Evolutionary conservation across 768 basidiomycete genomes (phyloP).

Genomic region (Gelatoporia subvermispora): DNA sequence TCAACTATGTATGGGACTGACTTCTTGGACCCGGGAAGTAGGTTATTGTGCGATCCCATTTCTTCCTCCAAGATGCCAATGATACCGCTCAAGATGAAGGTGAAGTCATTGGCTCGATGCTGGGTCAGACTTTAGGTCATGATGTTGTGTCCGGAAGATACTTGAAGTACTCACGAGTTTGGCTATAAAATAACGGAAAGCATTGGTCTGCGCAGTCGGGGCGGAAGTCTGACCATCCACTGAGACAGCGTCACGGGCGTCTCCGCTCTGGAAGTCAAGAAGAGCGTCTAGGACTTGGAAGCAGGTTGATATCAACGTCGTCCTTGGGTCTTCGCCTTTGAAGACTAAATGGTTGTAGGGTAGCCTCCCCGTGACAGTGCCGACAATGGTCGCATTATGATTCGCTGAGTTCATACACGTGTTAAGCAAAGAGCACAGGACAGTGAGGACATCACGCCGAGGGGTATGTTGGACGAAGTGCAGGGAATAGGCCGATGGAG

Average conservation of each 20-base stretch:
- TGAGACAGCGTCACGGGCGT: conserved; percentile 48
- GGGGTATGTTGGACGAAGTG: conserved; percentile 73
- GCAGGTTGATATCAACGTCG: conserved; percentile 66
- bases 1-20: conserved; percentile 81
- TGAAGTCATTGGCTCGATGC: conserved; percentile 89
- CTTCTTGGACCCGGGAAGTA: conserved; percentile 83
- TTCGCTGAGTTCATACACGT: conserved; percentile 73
- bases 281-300: conserved; percentile 75
- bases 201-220: conserved; percentile 70
- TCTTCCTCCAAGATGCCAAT: conserved; percentile 67
- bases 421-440: conserved; percentile 91
- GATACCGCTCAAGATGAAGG: conserved; percentile 76
- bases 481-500: conserved; percentile 72
- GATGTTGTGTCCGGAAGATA: not conserved
- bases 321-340: conserved; percentile 79
- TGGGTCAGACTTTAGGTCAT: conserved; percentile 23
- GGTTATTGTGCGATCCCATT: conserved; percentile 63
- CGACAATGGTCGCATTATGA: conserved; percentile 48
- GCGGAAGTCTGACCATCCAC: conserved; percentile 40
- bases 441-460: conserved; percentile 80
- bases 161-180: conserved; percentile 59
- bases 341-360: conserved; percentile 90
- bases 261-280: conserved; percentile 77
- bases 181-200: conserved; percentile 88
- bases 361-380: conserved; percentile 68